Base-by-base conservation (phyloP, 306 rosid genomes). In the Cyamopsis tetragonoloba region DNA sequence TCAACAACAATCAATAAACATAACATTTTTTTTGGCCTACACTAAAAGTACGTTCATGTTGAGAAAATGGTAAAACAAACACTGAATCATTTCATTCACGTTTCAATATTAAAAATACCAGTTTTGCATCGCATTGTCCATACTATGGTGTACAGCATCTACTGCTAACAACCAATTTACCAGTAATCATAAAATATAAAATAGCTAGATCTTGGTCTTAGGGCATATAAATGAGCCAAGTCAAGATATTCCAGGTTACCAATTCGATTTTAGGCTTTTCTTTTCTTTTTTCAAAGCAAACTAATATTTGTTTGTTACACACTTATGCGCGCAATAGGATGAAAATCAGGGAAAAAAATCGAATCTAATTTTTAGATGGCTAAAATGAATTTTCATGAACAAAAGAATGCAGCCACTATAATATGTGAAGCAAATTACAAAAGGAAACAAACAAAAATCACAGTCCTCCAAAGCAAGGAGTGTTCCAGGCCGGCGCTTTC, bases 401-500 rank as follows among this genome's bases (percentile, higher is more conserved):
- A 79, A 84, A 88, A 78, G 84, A 92, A 85, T 84, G 84, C 72
- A 71, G 49, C 71, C 72, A 77, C 85, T 82, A 82, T 77, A 66
- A 80, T 54, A 47, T 74, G n/a, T n/a, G 66, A 82, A 63, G 75
- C 71, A 77, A 81, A 79, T 73, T 81, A 81, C 77, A 80, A 62
- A 77, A 4, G 73, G 83, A 81, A 81, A 89, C 81, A 62, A 71
- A 42, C 44, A 75, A 71, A 28, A 76, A 80, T 77, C 46, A 64
- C 10, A 24, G 53, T 35, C 71, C 26, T 32, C 66, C 41, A 46
- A 34, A 75, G 60, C 49, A 47, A 43, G 72, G 77, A 60, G 44
- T 46, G 53, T 49, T 41, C 74, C 74, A 46, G 50, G 67, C 78
- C 68, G 9, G 2, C 27, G 69, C 80, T 77, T 42, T 60, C 68